These are phyloP conservation scores for Ceratobasidium sp. DNA, from an alignment of 1,284 basidiomycete species.

Conservation along the genomic window DNA sequence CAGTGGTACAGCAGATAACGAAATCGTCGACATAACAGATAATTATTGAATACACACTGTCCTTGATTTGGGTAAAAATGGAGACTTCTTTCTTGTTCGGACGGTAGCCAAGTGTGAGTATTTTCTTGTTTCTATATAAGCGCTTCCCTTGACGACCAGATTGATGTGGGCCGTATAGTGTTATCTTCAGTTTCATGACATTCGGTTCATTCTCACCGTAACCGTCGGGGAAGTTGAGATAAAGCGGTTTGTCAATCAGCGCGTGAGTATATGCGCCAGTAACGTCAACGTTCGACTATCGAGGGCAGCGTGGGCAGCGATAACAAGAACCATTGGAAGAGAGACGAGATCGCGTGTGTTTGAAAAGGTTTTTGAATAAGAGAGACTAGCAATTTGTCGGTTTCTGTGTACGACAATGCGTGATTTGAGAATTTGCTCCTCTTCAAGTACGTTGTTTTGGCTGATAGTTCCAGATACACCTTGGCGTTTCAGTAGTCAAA, in stretches of 20 bases:
- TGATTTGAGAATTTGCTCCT: conserved; percentile 5
- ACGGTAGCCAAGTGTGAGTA: conserved; percentile 17
- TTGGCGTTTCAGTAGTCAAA: not conserved
- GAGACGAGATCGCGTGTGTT: conserved; percentile 22
- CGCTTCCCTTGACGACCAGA: conserved; percentile 9
- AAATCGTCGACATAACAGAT: conserved; percentile 33
- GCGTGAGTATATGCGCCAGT: conserved; percentile 33
- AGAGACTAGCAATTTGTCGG: conserved; percentile 7
- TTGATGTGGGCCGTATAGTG: conserved; percentile 22
- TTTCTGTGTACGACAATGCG: conserved; percentile 10
- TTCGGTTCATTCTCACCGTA: conserved; percentile 19
- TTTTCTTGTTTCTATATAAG: conserved; percentile 16
- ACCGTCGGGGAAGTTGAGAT: conserved; percentile 26
- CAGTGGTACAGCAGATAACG: conserved; percentile 20
- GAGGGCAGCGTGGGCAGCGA: conserved; percentile 12
- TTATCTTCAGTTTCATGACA: conserved; percentile 8
- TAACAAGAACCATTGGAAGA: not conserved
- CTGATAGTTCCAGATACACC: not conserved
- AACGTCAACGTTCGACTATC: conserved; percentile 34
- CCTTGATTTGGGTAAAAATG: not conserved
- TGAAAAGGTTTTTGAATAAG: conserved; percentile 1
- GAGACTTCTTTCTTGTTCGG: conserved; percentile 4
- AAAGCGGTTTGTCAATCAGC: conserved; percentile 7
- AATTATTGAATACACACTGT: not conserved
- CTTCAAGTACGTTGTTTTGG: not conserved